Percentiles rank a stretch among this genome's conserved stretches.
phyloP scores from a whole-genome alignment of 2,329 filamentous ascomycete genomes.

The Trichoderma cornu-damae region DNA sequence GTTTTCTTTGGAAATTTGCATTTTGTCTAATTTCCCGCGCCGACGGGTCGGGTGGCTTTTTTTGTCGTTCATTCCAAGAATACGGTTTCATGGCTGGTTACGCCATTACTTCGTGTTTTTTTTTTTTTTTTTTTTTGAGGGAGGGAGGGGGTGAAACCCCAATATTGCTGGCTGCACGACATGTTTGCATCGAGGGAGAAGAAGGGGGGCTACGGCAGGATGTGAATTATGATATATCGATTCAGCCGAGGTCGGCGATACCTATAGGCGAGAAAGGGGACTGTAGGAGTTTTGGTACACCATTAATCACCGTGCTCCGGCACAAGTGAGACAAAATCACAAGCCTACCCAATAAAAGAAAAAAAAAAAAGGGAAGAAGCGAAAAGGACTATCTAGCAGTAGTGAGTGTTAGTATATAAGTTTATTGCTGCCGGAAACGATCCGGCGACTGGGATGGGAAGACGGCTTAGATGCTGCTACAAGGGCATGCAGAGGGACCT shows the following conservation, averaged over 20 bases:
- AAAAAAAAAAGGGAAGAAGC: background rate
- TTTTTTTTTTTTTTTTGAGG: too few relatives aligned
- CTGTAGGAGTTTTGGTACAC: too few relatives aligned
- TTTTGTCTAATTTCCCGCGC: background rate
- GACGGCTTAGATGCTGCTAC: background rate
- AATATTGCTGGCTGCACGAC: background rate
- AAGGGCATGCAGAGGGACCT: background rate
- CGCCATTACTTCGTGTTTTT: background rate
- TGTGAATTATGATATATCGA: background rate
- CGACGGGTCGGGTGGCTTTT: background rate
- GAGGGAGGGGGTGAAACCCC: too few relatives aligned
- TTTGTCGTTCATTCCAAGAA: background rate
- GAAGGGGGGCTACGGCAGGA: background rate
- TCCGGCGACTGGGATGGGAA: background rate
- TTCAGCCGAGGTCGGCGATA: conserved; percentile 3
- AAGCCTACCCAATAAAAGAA: background rate
- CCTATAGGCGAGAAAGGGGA: background rate
- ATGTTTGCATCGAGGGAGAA: background rate
- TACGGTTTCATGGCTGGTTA: background rate
- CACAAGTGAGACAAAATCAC: background rate
- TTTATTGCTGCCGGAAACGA: background rate
- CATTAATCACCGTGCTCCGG: too few relatives aligned
- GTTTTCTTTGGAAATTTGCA: background rate
- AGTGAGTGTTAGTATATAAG: too few relatives aligned
- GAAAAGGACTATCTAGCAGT: background rate